Percentiles rank a stretch among this genome's conserved stretches.
phyloP scores from a whole-genome alignment of 2,329 filamentous ascomycete genomes.

The Macrophomina pseudophaseolina region DNA sequence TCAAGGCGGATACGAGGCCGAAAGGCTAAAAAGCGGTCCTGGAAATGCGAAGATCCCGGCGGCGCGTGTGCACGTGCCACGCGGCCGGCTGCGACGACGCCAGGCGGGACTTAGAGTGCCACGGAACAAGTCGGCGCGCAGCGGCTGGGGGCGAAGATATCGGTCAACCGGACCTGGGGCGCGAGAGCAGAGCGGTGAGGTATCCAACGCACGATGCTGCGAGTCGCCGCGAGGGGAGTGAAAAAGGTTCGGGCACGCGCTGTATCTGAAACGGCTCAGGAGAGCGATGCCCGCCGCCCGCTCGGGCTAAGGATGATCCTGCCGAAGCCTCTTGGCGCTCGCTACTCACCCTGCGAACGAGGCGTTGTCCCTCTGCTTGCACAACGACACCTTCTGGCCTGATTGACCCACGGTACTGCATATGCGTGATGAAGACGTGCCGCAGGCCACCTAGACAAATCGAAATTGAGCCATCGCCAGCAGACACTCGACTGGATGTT shows the following conservation, averaged over 20 bases:
- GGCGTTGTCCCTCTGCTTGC: not conserved
- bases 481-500: no score
- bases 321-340: not conserved
- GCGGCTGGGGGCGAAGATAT: not conserved
- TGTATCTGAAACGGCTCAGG: not conserved
- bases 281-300: not conserved
- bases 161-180: not conserved
- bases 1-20: not conserved
- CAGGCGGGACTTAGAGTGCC: not conserved
- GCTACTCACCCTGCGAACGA: not conserved
- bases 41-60: not conserved
- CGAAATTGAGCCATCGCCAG: no score
- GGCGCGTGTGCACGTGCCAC: conserved; percentile 6
- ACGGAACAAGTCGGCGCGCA: not conserved
- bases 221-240: not conserved
- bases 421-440: no score
- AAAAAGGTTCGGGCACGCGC: not conserved
- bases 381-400: no score
- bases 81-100: not conserved
- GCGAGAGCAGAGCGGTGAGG: not conserved
- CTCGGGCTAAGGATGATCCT: not conserved
- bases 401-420: no score
- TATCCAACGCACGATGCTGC: not conserved
- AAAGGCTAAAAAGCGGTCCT: not conserved
- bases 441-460: no score